These are phyloP conservation scores for Teunomyces stri DNA, from an alignment of 805 yeast species.

Conservation along the genomic window DNA sequence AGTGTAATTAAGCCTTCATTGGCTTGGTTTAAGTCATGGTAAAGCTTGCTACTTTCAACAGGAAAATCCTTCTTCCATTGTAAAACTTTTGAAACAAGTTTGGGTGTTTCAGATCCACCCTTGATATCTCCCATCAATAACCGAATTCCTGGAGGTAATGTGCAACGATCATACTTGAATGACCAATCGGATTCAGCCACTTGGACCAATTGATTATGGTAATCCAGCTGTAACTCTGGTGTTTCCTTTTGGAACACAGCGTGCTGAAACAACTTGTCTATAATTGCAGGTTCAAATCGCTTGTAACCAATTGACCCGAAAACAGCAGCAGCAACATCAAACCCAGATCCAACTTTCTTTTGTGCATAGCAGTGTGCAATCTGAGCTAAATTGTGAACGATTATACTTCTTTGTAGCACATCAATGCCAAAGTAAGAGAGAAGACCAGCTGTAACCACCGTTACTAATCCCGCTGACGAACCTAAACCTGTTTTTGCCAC, in stretches of 20 bases:
- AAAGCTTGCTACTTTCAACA: conserved; percentile 50
- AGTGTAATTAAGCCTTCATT: conserved; percentile 56
- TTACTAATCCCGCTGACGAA: conserved; percentile 90
- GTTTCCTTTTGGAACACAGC: conserved; percentile 19
- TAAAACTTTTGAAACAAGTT: conserved; percentile 72
- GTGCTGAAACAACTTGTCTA: conserved; percentile 36
- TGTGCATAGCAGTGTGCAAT: conserved; percentile 92
- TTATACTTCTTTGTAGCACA: conserved; percentile 12
- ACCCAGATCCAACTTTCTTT: conserved; percentile 93
- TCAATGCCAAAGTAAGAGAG: conserved; percentile 41
- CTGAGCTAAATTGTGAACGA: conserved; percentile 84
- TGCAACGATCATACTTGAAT: conserved; percentile 50
- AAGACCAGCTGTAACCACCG: conserved; percentile 73
- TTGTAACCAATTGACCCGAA: conserved; percentile 84
- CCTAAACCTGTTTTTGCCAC: conserved; percentile 96
- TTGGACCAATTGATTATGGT: conserved; percentile 20
- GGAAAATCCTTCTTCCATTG: conserved; percentile 62
- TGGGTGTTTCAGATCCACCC: conserved; percentile 94
- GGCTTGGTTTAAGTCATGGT: conserved; percentile 52
- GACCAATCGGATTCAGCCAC: conserved; percentile 59
- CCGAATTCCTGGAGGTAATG: conserved; percentile 65
- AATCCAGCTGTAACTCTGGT: conserved; percentile 4
- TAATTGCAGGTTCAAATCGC: conserved; percentile 63
- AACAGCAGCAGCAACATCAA: conserved; percentile 94
- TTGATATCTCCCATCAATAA: conserved; percentile 90